phyloP scores from a whole-genome alignment of 345 rosid genomes.

The Aurinia saxatilis region DNA sequence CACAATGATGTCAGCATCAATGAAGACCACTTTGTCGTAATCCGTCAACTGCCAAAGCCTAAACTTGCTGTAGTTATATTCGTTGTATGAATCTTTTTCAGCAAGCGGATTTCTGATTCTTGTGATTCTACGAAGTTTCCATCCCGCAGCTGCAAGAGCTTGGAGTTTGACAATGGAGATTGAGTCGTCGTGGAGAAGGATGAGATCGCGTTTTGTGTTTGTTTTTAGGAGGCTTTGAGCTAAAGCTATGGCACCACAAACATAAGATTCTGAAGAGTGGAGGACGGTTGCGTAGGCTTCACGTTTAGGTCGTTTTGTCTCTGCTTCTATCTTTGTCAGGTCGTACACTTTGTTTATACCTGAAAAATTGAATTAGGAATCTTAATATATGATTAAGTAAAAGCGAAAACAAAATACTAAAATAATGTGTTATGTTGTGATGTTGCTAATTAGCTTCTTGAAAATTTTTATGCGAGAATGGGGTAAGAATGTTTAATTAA shows the following conservation, averaged over 20 bases:
- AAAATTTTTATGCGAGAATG: no score
- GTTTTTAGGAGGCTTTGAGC: slow-evolving; percentile 80
- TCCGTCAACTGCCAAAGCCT: slow-evolving; percentile 85
- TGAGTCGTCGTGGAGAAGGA: slow-evolving; percentile 71
- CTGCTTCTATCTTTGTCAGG: slow-evolving; percentile 43
- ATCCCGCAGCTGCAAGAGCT: slow-evolving; percentile 66
- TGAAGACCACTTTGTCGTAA: slow-evolving; percentile 77
- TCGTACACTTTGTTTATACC: slow-evolving; percentile 60
- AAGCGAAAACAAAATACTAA: no score
- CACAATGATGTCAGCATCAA: slow-evolving; percentile 83
- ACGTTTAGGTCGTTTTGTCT: slow-evolving; percentile 41
- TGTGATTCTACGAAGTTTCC: slow-evolving; percentile 59
- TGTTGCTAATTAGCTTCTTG: no score
- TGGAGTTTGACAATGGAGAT: slow-evolving; percentile 56
- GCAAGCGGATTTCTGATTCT: slow-evolving; percentile 86
- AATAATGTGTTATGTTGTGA: no score
- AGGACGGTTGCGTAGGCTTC: slow-evolving; percentile 91
- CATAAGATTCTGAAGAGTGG: slow-evolving; percentile 80
- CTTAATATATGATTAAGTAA: no score
- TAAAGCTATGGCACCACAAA: slow-evolving; percentile 83
- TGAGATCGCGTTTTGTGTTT: slow-evolving; percentile 74
- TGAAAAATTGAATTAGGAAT: slow-evolving; percentile 11
- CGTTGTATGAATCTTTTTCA: slow-evolving; percentile 56
- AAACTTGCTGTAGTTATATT: slow-evolving; percentile 91
- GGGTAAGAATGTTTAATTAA: no score